A percentile compares a stretch with the other conserved stretches of the same genome.
These are phyloP conservation scores for Sonneratia caseolaris DNA, from an alignment of 345 rosid genomes.

Conservation along the genomic window DNA sequence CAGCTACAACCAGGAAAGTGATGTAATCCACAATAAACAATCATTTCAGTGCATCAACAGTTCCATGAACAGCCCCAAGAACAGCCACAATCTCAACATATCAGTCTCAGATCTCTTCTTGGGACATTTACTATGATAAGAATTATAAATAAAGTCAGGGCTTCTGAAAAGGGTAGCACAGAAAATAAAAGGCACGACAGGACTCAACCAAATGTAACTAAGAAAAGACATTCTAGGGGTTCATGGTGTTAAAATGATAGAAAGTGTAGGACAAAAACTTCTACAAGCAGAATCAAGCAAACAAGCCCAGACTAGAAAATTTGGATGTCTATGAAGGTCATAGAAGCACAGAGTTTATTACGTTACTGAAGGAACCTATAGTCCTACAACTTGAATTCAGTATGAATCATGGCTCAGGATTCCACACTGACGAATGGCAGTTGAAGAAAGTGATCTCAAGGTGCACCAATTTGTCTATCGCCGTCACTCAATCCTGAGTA, in stretches of 20 bases:
- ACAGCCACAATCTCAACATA: conserved; percentile 2
- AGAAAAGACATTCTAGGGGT: background rate
- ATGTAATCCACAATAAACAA: background rate
- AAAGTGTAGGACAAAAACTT: background rate
- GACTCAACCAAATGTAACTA: background rate
- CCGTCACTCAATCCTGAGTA: background rate
- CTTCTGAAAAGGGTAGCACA: background rate
- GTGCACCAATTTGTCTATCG: background rate
- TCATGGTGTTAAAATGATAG: background rate
- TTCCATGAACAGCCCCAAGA: conserved; percentile 1
- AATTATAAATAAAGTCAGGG: background rate
- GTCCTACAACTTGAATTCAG: background rate
- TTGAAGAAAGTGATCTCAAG: background rate
- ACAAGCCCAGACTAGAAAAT: background rate
- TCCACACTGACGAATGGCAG: background rate
- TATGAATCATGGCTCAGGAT: background rate
- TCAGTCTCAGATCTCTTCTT: background rate
- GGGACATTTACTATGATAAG: background rate
- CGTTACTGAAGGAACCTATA: background rate
- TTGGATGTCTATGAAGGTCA: background rate
- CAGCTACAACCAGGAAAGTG: background rate
- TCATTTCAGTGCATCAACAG: background rate
- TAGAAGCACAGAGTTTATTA: background rate
- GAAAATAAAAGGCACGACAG: background rate
- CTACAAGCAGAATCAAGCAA: background rate